Evolutionary conservation across 306 rosid species (phyloP).

Genomic region (Sindora glabra): DNA sequence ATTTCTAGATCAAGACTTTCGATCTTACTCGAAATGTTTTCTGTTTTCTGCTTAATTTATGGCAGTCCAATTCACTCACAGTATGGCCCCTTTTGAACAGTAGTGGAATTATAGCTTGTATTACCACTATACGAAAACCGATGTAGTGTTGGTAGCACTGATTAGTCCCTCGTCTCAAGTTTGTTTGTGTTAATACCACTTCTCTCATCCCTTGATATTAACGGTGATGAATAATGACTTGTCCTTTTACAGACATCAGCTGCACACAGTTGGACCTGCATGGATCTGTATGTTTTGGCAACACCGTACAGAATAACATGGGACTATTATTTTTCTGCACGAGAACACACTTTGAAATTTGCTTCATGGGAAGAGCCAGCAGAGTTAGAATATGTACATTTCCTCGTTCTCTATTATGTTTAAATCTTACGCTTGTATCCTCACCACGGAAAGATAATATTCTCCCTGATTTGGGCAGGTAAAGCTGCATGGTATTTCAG

Average conservation of each 20-base stretch:
- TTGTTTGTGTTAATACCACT: neutral
- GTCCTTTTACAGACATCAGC: constrained; percentile 51
- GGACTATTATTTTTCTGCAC: constrained; percentile 91
- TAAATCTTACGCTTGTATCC: neutral
- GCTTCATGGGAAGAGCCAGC: constrained; percentile 95
- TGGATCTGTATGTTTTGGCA: constrained; percentile 95
- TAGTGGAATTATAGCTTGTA: neutral
- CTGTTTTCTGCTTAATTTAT: neutral
- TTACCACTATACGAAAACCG: too few species aligned
- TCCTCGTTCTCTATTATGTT: constrained; percentile 10
- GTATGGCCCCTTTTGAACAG: neutral
- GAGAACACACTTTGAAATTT: constrained; percentile 68
- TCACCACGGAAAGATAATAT: constrained; percentile 14
- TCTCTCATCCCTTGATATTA: neutral
- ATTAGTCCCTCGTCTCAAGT: neutral
- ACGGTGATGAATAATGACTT: neutral
- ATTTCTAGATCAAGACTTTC: neutral
- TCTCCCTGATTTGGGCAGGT: constrained; percentile 51
- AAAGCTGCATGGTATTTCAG: constrained; percentile 89
- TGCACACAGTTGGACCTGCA: constrained; percentile 99
- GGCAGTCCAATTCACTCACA: neutral
- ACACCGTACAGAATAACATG: constrained; percentile 93
- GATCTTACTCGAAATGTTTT: neutral
- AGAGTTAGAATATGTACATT: constrained; percentile 97
- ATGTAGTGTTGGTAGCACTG: constrained; percentile 1